Percentiles rank a stretch among this genome's conserved stretches.
phyloP scores from a whole-genome alignment of 345 rosid genomes.

The Citrus unshiu region DNA sequence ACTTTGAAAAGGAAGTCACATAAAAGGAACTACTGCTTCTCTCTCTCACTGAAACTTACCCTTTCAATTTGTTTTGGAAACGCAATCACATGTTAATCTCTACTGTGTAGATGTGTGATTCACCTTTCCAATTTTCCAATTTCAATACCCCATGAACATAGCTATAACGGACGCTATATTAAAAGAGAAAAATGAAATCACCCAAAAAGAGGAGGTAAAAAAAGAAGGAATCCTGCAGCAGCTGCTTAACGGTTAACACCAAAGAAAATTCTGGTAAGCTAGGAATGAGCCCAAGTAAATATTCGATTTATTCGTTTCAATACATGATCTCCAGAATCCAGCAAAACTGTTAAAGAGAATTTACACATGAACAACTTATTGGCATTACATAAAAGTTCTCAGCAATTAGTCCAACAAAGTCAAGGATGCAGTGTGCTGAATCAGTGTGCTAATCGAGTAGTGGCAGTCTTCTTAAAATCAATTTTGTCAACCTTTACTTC shows the following conservation, averaged over 20 bases:
- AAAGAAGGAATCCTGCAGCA: not conserved
- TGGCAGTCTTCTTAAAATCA: conserved; percentile 34
- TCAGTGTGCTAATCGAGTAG: conserved; percentile 15
- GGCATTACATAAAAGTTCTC: not conserved
- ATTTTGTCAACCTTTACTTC: conserved; percentile 40
- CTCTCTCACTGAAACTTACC: not conserved
- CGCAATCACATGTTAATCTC: not conserved
- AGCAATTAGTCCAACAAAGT: not conserved
- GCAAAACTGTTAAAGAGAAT: not conserved
- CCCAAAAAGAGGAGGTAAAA: not conserved
- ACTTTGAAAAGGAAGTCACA: too few relatives aligned
- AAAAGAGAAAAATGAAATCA: not conserved
- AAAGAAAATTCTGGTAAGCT: not conserved
- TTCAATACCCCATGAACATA: not conserved
- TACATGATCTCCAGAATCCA: not conserved
- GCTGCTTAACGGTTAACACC: not conserved
- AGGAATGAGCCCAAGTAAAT: not conserved
- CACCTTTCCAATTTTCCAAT: too few relatives aligned
- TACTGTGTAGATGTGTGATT: too few relatives aligned
- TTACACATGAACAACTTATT: not conserved
- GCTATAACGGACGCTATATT: not conserved
- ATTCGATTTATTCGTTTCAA: not conserved
- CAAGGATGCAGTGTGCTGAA: not conserved
- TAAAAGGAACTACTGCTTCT: not conserved
- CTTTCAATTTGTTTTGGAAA: not conserved